Base-by-base conservation (phyloP, 495 filamentous ascomycete species). In the Wilcoxina mikolae region DNA sequence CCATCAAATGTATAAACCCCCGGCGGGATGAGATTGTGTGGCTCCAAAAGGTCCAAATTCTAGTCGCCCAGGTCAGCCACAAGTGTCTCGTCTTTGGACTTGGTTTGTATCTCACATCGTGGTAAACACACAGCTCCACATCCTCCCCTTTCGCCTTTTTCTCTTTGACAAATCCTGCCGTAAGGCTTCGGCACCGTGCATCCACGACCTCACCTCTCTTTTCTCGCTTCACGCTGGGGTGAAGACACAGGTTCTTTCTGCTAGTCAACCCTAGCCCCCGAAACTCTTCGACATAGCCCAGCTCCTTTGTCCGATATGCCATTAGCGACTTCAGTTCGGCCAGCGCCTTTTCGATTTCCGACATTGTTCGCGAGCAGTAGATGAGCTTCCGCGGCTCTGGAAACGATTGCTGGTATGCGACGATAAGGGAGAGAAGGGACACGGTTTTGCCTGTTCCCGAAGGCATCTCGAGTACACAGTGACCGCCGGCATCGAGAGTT, bases 381-480 rank as follows among this genome's bases (percentile, higher is more conserved):
- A 99, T 95, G 49, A 99, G 78, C 68, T 96, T 96, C 35, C 91
- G 74, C 57, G 90, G 84, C 66, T 91, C 85, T 3, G 87, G 83
- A 56, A 87, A 88, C 64, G 87, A 82, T 65, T 87, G 82, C 68
- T 96, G 93, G 62, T 96, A 96, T 47, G 91, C 88, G 45, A 99
- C 80, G 59, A 99, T 99, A 59, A 99, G 75, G 0, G 91, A 95
- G 23, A 99, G 74, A 0, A 99, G 74, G 1, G 91, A 94, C 20
- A 99, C 84, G 0, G 91, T 99, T 73, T 99, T 99, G 47, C 91
- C 91, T 25, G 91, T 99, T n/a, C 91, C 91, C 52, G 91, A 99
- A 73, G 91, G 91, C 91, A 99, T 99, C 71, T 99, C 91, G 65
- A 99, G 72, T n/a, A 99, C 89, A 70, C 88, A 93, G 72, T 96